A percentile compares a stretch with the other conserved stretches of the same genome.
phyloP scores from a whole-genome alignment of 192 early-diverging fungal species.

The Entomortierella beljakovae region DNA sequence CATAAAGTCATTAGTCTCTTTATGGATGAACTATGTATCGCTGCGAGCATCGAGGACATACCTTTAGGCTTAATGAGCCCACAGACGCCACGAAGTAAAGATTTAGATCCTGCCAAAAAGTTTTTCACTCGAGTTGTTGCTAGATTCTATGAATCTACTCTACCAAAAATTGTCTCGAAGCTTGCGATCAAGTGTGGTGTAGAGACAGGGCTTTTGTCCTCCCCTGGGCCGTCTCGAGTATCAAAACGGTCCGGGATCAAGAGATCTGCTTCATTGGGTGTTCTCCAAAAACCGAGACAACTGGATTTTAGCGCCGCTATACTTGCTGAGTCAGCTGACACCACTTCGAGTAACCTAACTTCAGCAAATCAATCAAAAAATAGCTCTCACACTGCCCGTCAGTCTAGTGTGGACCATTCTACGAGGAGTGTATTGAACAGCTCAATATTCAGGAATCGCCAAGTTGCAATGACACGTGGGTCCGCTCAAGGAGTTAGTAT shows the following conservation, averaged over 20 bases:
- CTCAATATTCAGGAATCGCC: slow-evolving; percentile 44
- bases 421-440: slow-evolving; percentile 28
- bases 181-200: slow-evolving; percentile 43
- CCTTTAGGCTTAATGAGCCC: slow-evolving; percentile 38
- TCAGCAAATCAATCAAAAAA: slow-evolving; percentile 15
- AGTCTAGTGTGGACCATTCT: slow-evolving; percentile 27
- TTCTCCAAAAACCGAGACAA: slow-evolving; percentile 36
- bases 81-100: slow-evolving; percentile 41
- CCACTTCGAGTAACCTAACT: neutral
- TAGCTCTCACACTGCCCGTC: slow-evolving; percentile 17
- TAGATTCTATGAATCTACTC: slow-evolving; percentile 26
- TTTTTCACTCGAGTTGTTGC: slow-evolving; percentile 32
- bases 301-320: slow-evolving; percentile 6
- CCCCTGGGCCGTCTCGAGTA: slow-evolving; percentile 14
- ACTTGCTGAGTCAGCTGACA: neutral
- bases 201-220: slow-evolving; percentile 25
- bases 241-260: slow-evolving; percentile 16
- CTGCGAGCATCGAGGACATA: slow-evolving; percentile 24
- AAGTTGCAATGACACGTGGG: slow-evolving; percentile 35
- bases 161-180: slow-evolving; percentile 27
- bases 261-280: slow-evolving; percentile 29
- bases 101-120: slow-evolving; percentile 45
- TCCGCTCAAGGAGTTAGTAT: slow-evolving; percentile 18
- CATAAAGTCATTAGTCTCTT: slow-evolving; percentile 20
- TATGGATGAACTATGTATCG: slow-evolving; percentile 49